Evolutionary conservation across 371 early-diverging fungal genomes (phyloP).

Genomic region (Synchytrium microbalum): DNA sequence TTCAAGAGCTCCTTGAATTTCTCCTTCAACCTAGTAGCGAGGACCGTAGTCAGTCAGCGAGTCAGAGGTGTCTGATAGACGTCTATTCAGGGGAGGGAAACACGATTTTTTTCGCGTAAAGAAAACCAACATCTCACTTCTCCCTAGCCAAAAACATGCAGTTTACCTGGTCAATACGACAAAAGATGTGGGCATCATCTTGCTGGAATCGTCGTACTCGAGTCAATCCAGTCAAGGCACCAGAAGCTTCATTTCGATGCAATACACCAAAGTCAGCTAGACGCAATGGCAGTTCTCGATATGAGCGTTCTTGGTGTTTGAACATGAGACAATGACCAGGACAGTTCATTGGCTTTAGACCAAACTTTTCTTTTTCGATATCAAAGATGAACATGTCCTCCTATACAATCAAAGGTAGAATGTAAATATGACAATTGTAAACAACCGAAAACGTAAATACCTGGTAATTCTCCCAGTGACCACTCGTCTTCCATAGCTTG

Average conservation of each 20-base stretch:
- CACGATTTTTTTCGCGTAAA: too few relatives aligned
- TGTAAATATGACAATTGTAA: too few relatives aligned
- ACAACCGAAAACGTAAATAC: slow-evolving; percentile 11
- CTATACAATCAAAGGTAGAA: too few relatives aligned
- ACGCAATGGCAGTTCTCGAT: slow-evolving; percentile 86
- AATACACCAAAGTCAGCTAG: slow-evolving; percentile 93
- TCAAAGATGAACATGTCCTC: slow-evolving; percentile 6
- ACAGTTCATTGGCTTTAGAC: slow-evolving; percentile 98
- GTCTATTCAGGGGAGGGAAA: too few relatives aligned
- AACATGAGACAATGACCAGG: slow-evolving; percentile 96
- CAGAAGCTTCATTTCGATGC: slow-evolving; percentile 91
- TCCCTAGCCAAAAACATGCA: too few relatives aligned
- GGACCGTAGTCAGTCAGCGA: too few relatives aligned
- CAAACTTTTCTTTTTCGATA: slow-evolving; percentile 35
- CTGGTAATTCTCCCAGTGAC: slow-evolving; percentile 97
- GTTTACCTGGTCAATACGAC: slow-evolving; percentile 60
- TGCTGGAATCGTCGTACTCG: slow-evolving; percentile 95
- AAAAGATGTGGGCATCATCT: slow-evolving; percentile 98
- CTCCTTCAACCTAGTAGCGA: slow-evolving; percentile 46
- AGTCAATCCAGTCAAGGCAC: slow-evolving; percentile 87
- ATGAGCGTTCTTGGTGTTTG: slow-evolving; percentile 71
- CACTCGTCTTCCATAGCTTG: slow-evolving; percentile 96
- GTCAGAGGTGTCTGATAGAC: too few relatives aligned
- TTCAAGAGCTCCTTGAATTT: slow-evolving; percentile 71
- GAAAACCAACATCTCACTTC: too few relatives aligned